Percentiles rank a stretch among this genome's conserved stretches.
These are phyloP conservation scores for Tubosaeta sp. DNA, from an alignment of 768 basidiomycete species.

Conservation along the genomic window DNA sequence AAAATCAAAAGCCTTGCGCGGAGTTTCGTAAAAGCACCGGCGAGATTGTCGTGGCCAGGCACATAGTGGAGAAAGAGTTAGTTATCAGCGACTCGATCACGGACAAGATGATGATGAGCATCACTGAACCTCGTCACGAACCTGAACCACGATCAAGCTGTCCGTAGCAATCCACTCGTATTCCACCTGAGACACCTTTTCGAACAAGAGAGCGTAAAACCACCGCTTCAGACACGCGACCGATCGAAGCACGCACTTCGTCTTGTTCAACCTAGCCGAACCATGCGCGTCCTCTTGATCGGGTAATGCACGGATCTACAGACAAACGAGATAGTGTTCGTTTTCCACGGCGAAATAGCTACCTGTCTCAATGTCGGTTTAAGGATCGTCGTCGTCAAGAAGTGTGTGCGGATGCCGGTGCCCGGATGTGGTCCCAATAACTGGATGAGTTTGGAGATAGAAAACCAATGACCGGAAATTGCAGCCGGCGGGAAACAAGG, in stretches of 20 bases:
- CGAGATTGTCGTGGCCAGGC: not conserved
- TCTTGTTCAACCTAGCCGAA: not conserved
- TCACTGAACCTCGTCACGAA: not conserved
- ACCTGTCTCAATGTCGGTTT: constrained; percentile 4
- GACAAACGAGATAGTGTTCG: constrained; percentile 5
- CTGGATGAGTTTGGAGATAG: not conserved
- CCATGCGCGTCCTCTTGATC: not conserved
- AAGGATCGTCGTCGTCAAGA: not conserved
- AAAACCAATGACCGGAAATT: constrained; percentile 3
- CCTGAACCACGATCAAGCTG: constrained; percentile 1
- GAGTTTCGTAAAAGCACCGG: not conserved
- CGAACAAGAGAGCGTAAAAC: constrained; percentile 8
- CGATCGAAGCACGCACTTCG: not conserved
- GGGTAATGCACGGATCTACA: constrained; percentile 9
- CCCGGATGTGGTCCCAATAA: no score
- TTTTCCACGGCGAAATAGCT: not conserved
- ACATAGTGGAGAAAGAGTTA: not conserved
- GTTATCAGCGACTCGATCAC: no score
- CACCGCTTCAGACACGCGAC: constrained; percentile 2
- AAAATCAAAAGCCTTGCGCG: not conserved
- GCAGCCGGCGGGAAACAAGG: not conserved
- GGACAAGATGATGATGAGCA: not conserved
- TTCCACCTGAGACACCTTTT: not conserved
- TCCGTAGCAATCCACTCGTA: constrained; percentile 15
- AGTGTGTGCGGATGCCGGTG: not conserved